Evolutionary conservation across 192 early-diverging fungal genomes (phyloP).

Genomic region (Funneliformis mosseae): DNA sequence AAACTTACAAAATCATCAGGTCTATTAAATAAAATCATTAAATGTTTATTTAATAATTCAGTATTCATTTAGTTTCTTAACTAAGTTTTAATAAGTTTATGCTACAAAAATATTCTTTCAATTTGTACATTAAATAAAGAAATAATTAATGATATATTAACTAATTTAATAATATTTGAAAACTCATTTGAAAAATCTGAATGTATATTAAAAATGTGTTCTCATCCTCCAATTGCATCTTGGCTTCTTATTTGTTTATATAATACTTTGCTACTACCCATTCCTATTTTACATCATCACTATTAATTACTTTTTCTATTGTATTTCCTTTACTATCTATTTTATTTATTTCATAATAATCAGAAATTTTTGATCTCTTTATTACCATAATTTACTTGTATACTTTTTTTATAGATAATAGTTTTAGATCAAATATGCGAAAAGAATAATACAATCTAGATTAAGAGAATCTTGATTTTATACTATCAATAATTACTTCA

Average conservation of each 20-base stretch:
- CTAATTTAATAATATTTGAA: constrained; percentile 9
- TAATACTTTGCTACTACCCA: neutral
- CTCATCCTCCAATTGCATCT: too few relatives aligned
- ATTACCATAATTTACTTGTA: too few relatives aligned
- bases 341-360: neutral
- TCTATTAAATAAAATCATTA: too few relatives aligned
- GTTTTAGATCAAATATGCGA: neutral
- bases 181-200: neutral
- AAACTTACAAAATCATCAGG: constrained; percentile 1
- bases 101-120: neutral
- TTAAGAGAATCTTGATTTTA: neutral
- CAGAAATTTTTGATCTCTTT: neutral
- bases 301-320: neutral
- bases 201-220: neutral
- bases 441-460: too few relatives aligned
- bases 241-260: constrained; percentile 8
- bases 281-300: neutral
- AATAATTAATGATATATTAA: neutral
- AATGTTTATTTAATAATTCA: neutral
- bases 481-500: neutral
- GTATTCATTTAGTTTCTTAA: constrained; percentile 1
- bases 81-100: neutral
- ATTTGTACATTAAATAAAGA: neutral
- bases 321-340: neutral
- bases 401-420: neutral